These are phyloP conservation scores for Trametes sanguinea DNA, from an alignment of 768 basidiomycete species.

Conservation along the genomic window DNA sequence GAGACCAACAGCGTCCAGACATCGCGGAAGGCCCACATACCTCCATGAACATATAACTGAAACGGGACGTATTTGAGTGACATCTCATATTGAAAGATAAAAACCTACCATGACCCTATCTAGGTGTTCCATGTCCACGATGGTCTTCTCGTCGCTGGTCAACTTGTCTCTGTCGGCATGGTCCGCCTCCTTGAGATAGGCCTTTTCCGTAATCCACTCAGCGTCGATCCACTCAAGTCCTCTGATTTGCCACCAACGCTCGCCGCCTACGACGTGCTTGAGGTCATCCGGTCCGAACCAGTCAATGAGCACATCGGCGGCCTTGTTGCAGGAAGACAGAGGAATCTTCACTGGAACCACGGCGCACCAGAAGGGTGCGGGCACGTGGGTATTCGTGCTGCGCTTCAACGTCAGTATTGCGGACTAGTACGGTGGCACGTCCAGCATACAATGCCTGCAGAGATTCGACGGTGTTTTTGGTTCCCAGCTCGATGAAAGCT, in stretches of 20 bases:
- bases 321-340: slow-evolving; percentile 53
- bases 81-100: not conserved
- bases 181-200: slow-evolving; percentile 38
- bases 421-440: not conserved
- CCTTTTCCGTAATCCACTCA: slow-evolving; percentile 60
- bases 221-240: slow-evolving; percentile 68
- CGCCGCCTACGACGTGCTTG: slow-evolving; percentile 68
- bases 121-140: slow-evolving; percentile 54
- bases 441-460: slow-evolving; percentile 59
- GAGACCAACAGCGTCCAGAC: not conserved
- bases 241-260: slow-evolving; percentile 83
- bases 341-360: slow-evolving; percentile 62
- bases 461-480: slow-evolving; percentile 70
- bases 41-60: slow-evolving; percentile 69
- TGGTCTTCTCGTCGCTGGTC: slow-evolving; percentile 40
- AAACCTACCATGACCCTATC: slow-evolving; percentile 55
- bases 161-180: slow-evolving; percentile 33
- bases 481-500: slow-evolving; percentile 67
- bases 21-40: slow-evolving; percentile 31
- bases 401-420: not conserved
- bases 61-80: not conserved
- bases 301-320: slow-evolving; percentile 67
- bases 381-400: slow-evolving; percentile 71
- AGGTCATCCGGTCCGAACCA: slow-evolving; percentile 76
- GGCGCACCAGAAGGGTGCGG: slow-evolving; percentile 65